These are phyloP conservation scores for Botrytis tulipae DNA, from an alignment of 2,329 filamentous ascomycete species.

Conservation along the genomic window DNA sequence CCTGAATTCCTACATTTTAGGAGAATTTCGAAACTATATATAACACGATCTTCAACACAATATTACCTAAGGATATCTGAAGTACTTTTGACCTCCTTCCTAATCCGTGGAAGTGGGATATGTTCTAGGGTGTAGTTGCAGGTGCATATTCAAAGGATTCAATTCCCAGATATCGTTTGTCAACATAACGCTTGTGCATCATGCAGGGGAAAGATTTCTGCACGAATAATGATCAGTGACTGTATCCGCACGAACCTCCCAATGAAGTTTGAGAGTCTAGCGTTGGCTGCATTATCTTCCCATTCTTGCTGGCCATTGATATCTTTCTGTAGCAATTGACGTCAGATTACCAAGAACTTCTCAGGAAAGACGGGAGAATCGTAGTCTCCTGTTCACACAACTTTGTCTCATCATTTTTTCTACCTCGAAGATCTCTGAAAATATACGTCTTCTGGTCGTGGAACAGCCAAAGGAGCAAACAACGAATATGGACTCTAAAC, in stretches of 20 bases:
- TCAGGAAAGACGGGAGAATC: no score
- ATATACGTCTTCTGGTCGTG: no score
- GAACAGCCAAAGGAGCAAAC: no score
- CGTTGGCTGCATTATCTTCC: background rate
- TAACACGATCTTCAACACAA: background rate
- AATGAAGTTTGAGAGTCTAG: background rate
- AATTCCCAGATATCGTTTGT: background rate
- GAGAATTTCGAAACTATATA: background rate
- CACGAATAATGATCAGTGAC: no score
- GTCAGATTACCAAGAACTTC: background rate
- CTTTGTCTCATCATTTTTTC: background rate
- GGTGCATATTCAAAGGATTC: background rate
- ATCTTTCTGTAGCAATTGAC: background rate
- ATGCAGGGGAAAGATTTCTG: background rate
- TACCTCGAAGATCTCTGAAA: background rate
- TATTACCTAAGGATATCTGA: background rate
- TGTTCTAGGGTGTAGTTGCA: background rate
- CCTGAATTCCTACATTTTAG: background rate
- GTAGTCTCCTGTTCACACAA: no score
- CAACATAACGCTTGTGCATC: background rate
- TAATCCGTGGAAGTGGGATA: constrained; percentile 3
- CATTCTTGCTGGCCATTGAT: background rate
- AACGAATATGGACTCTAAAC: background rate
- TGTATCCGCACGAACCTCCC: background rate
- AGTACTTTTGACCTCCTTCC: constrained; percentile 8